Conservation (phyloP, 495 filamentous ascomycete species). For the Hypoxylon intermedium region DNA sequence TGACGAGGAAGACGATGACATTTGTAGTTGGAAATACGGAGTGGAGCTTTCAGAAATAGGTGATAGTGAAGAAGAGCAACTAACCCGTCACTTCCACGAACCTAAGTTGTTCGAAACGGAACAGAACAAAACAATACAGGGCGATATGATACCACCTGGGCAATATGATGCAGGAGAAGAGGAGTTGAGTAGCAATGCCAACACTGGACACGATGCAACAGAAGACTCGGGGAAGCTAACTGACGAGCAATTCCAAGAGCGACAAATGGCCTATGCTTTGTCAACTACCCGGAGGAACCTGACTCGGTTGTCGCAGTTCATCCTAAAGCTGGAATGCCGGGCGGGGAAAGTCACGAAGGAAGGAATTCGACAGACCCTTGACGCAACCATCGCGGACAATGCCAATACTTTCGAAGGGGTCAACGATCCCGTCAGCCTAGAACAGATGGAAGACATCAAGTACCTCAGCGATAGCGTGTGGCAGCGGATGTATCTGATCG, state of each 20-base stretch:
- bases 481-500: constrained; percentile 36
- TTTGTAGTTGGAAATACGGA: constrained; percentile 13
- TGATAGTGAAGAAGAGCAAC: constrained; percentile 14
- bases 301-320: constrained; percentile 37
- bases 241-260: constrained; percentile 21
- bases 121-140: too few species aligned
- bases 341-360: constrained; percentile 40
- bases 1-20: constrained; percentile 29
- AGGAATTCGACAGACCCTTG: constrained; percentile 36
- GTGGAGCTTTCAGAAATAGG: constrained; percentile 16
- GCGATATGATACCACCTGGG: too few species aligned
- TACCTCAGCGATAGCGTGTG: constrained; percentile 25
- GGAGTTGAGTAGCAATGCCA: too few species aligned
- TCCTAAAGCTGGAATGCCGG: constrained; percentile 39
- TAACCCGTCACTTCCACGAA: background rate
- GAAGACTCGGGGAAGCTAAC: constrained; percentile 8
- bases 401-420: background rate
- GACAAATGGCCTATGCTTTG: constrained; percentile 25
- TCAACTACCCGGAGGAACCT: constrained; percentile 26
- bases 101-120: too few species aligned
- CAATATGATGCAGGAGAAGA: too few species aligned
- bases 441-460: constrained; percentile 35
- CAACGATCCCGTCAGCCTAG: background rate
- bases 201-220: too few species aligned
- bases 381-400: constrained; percentile 31